Evolutionary conservation across 2,329 filamentous ascomycete genomes (phyloP).

Genomic region (Aureobasidium zeae): DNA sequence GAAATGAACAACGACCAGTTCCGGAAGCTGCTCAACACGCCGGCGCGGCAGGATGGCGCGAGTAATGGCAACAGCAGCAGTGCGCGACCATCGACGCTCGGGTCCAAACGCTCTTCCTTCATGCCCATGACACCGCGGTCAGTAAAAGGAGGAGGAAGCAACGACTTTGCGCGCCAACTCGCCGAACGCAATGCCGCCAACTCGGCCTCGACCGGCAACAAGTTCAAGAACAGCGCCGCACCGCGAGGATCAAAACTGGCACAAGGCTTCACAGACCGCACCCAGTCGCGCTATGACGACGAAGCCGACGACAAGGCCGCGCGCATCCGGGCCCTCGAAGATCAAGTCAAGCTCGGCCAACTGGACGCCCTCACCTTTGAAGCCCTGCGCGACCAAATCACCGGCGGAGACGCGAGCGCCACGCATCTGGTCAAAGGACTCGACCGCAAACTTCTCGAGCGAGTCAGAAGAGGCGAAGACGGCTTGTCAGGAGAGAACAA

Average conservation of each 20-base stretch:
- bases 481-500: conserved; percentile 32
- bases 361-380: conserved; percentile 76
- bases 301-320: conserved; percentile 49
- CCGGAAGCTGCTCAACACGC: conserved; percentile 59
- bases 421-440: conserved; percentile 89
- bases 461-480: conserved; percentile 57
- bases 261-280: conserved; percentile 74
- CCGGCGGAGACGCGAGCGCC: conserved; percentile 68
- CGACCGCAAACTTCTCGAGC: conserved; percentile 70
- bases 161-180: conserved; percentile 76
- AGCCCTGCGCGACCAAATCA: conserved; percentile 61
- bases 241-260: conserved; percentile 77
- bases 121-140: conserved; percentile 91
- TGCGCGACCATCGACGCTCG: conserved; percentile 28
- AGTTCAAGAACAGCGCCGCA: conserved; percentile 61
- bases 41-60: conserved; percentile 31
- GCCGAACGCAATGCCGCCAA: conserved; percentile 55
- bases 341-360: conserved; percentile 71
- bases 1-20: conserved; percentile 95
- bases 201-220: conserved; percentile 58
- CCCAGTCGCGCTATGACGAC: conserved; percentile 51
- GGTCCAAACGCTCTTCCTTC: conserved; percentile 27
- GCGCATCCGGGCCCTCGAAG: conserved; percentile 68
- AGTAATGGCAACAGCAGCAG: conserved; percentile 22
- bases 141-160: conserved; percentile 44